Conservation (phyloP, 2,329 filamentous ascomycete genomes). For the Volutella citrinella region DNA sequence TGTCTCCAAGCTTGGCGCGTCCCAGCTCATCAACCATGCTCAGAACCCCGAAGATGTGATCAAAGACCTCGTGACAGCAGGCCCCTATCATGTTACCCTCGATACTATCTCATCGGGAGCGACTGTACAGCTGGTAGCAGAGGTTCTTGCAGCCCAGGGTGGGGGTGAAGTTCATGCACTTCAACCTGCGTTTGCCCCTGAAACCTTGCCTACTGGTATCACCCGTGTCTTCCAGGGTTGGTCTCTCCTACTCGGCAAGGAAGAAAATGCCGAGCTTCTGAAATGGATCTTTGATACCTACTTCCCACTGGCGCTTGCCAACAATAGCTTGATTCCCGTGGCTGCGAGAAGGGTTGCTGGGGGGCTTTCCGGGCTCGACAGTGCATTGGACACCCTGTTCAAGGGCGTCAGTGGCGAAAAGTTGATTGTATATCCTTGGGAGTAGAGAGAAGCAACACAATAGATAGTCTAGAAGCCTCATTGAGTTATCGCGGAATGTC, state of each 20-base stretch:
- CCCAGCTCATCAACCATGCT: constrained; percentile 8
- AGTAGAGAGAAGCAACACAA: no score
- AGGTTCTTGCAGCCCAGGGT: constrained; percentile 12
- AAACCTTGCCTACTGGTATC: constrained; percentile 11
- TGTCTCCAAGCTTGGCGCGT: constrained; percentile 12
- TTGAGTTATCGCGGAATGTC: no score
- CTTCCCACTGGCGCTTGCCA: constrained; percentile 11
- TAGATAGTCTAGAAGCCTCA: no score
- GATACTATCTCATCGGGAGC: constrained; percentile 15
- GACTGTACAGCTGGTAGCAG: constrained; percentile 13
- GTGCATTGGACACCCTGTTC: constrained; percentile 9
- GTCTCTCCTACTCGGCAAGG: constrained; percentile 16
- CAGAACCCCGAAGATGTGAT: constrained; percentile 2
- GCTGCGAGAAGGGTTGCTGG: constrained; percentile 12
- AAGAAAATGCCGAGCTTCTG: constrained; percentile 10
- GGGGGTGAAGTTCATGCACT: constrained; percentile 14
- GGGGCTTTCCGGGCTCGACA: constrained; percentile 12
- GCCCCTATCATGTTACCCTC: constrained; percentile 11
- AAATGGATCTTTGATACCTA: constrained; percentile 16
- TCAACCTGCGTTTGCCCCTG: constrained; percentile 13
- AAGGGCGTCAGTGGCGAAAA: constrained; percentile 19
- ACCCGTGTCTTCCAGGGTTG: constrained; percentile 16
- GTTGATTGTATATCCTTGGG: no score
- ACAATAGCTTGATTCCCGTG: constrained; percentile 8
- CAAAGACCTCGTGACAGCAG: constrained; percentile 7